phyloP scores from a whole-genome alignment of 139 green algal genomes.

The Micractinium conductrix region DNA sequence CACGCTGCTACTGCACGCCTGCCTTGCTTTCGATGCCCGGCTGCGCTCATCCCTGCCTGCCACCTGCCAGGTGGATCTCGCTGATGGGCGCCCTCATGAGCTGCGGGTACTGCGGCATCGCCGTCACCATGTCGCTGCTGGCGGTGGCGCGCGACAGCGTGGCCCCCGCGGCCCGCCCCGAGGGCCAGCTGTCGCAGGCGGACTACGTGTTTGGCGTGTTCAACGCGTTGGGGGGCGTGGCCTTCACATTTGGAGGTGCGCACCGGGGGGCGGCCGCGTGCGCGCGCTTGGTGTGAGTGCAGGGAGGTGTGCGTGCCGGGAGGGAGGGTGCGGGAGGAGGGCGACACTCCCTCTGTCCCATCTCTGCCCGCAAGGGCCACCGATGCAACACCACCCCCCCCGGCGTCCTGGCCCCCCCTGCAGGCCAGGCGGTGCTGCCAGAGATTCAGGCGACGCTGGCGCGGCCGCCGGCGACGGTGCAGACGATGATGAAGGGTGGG shows the following conservation, averaged over 20 bases:
- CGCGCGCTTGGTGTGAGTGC: not conserved
- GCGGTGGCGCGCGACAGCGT: not conserved
- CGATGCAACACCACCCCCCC: no score
- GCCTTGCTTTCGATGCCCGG: not conserved
- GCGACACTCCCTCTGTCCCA: not conserved
- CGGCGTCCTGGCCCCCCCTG: not conserved
- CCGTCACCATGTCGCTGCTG: slow-evolving; percentile 40
- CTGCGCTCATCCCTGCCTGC: not conserved
- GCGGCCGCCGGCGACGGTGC: slow-evolving; percentile 42
- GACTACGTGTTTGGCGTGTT: slow-evolving; percentile 55
- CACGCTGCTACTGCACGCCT: no score
- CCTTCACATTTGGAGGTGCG: slow-evolving; percentile 64
- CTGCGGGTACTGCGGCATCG: slow-evolving; percentile 60
- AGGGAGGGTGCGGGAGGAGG: no score
- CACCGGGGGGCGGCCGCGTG: no score
- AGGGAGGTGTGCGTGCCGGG: no score
- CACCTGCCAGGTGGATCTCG: slow-evolving; percentile 70
- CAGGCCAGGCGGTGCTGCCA: slow-evolving; percentile 52
- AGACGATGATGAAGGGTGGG: slow-evolving; percentile 67
- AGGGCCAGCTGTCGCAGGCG: slow-evolving; percentile 17
- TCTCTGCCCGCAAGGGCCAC: no score
- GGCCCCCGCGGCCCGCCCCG: not conserved
- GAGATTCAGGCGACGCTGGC: slow-evolving; percentile 62
- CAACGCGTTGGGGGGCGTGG: slow-evolving; percentile 65
- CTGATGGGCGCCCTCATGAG: slow-evolving; percentile 67